phyloP scores from a whole-genome alignment of 2,329 filamentous ascomycete genomes.

The Aspergillus sp. region DNA sequence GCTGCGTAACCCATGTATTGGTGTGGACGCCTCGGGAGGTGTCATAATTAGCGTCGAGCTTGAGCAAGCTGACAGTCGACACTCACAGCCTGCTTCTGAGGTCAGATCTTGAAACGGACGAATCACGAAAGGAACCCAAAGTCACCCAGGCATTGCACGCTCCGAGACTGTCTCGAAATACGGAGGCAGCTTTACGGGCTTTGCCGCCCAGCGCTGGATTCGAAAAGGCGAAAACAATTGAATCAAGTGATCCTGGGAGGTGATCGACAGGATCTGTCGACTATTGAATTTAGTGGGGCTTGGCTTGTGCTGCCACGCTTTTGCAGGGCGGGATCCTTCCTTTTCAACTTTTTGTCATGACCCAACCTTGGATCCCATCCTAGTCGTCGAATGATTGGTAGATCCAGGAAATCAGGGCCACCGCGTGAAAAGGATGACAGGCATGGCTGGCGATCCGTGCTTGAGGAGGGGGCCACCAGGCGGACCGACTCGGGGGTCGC shows the following conservation, averaged over 20 bases:
- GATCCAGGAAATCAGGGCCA: conserved; percentile 6
- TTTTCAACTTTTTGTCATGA: conserved; percentile 8
- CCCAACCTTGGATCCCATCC: conserved; percentile 4
- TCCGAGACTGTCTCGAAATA: background rate
- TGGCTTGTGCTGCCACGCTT: conserved; percentile 26
- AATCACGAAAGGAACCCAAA: conserved; percentile 3
- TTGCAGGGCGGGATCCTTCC: conserved; percentile 9
- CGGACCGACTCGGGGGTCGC: background rate
- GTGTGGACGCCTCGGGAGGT: conserved; percentile 16
- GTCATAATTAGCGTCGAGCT: conserved; percentile 16
- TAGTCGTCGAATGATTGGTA: conserved; percentile 8
- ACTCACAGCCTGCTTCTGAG: background rate
- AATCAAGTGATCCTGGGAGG: conserved; percentile 29
- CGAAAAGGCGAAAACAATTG: conserved; percentile 7
- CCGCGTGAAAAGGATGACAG: conserved; percentile 18
- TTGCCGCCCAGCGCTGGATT: conserved; percentile 1
- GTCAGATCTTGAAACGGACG: background rate
- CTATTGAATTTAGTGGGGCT: conserved; percentile 40
- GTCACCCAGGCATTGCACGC: background rate
- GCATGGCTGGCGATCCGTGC: conserved; percentile 20
- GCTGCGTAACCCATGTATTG: conserved; percentile 24
- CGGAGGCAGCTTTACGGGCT: background rate
- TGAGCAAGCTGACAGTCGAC: conserved; percentile 9
- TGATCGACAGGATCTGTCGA: conserved; percentile 41
- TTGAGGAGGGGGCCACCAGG: background rate